phyloP scores from a whole-genome alignment of 257 asterid species.

The Solanum appendiculatum region DNA sequence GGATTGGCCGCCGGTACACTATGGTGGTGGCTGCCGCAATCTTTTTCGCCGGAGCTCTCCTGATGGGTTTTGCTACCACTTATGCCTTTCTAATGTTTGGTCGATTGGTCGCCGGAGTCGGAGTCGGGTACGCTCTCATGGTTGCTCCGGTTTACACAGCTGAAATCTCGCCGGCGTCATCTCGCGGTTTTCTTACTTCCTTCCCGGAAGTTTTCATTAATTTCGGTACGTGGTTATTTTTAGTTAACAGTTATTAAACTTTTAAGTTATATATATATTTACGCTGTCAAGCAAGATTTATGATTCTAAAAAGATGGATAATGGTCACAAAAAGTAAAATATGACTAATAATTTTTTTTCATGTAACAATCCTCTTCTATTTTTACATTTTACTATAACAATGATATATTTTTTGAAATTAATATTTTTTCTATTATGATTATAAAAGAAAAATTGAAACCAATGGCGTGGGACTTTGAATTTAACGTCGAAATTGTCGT shows the following conservation, averaged over 20 bases:
- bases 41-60: conserved; percentile 71
- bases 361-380: too few relatives aligned
- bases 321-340: too few relatives aligned
- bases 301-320: neutral
- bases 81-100: conserved; percentile 81
- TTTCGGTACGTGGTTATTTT: conserved; percentile 28
- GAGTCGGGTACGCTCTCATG: conserved; percentile 92
- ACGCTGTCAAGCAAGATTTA: neutral
- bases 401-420: too few relatives aligned
- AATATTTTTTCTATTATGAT: too few relatives aligned
- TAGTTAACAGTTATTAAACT: neutral
- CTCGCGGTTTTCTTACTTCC: conserved; percentile 82
- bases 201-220: conserved; percentile 94
- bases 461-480: neutral
- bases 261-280: neutral
- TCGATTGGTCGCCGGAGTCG: conserved; percentile 77
- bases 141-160: conserved; percentile 94
- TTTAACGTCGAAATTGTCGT: neutral
- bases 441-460: neutral
- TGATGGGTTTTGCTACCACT: conserved; percentile 83
- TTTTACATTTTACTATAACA: too few relatives aligned
- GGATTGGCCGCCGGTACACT: conserved; percentile 81
- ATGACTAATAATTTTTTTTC: neutral
- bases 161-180: conserved; percentile 84
- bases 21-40: conserved; percentile 70